Conservation (phyloP, 306 rosid species). For the Pachyrhizus erosus region DNA sequence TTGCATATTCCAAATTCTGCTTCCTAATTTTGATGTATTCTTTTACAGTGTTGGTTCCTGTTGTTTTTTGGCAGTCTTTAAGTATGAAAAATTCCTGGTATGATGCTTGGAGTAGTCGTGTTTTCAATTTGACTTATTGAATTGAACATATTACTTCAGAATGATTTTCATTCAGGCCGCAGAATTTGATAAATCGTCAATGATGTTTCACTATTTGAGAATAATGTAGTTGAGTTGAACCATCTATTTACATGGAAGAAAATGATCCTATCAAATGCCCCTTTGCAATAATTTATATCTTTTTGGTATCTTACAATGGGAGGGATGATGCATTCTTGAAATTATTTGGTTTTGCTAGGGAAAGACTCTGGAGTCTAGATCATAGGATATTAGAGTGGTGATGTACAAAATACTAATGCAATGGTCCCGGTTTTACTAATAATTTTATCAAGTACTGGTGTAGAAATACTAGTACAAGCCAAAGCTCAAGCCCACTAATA, state of each 20-base stretch:
- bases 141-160: neutral
- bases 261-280: neutral
- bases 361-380: neutral
- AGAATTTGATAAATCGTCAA: neutral
- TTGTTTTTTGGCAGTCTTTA: neutral
- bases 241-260: slow-evolving; percentile 3
- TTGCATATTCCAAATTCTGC: slow-evolving; percentile 26
- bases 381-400: neutral
- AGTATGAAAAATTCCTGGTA: slow-evolving; percentile 14
- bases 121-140: neutral
- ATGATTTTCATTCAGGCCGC: neutral
- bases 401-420: neutral
- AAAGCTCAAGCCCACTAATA: neutral
- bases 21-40: slow-evolving; percentile 1
- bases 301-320: neutral
- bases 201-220: neutral
- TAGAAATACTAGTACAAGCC: neutral
- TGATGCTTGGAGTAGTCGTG: slow-evolving; percentile 1
- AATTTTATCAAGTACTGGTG: neutral
- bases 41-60: neutral
- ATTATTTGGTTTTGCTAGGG: neutral
- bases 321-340: neutral
- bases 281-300: neutral
- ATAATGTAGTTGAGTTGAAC: neutral
- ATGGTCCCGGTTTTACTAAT: neutral